A percentile compares a stretch with the other conserved stretches of the same genome.
These are phyloP conservation scores for Lepidium aucheri DNA, from an alignment of 345 rosid species.

Conservation along the genomic window DNA sequence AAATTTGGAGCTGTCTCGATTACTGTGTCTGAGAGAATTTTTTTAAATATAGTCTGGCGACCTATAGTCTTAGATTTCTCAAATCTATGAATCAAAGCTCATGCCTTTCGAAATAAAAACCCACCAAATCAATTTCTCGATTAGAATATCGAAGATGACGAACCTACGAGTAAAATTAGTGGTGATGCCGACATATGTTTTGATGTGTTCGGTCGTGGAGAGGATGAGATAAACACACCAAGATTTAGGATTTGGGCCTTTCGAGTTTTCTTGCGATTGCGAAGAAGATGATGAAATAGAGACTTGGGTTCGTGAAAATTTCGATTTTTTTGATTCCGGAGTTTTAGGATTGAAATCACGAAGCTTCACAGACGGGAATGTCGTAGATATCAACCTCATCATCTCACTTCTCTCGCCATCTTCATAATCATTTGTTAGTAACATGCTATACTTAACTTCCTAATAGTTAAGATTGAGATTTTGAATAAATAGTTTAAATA, in stretches of 20 bases:
- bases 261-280: slow-evolving; percentile 3
- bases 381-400: slow-evolving; percentile 39
- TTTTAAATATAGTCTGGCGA: too few relatives aligned
- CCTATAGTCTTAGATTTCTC: neutral
- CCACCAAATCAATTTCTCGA: neutral
- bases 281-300: slow-evolving; percentile 18
- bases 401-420: neutral
- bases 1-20: too few relatives aligned
- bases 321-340: neutral
- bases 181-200: slow-evolving; percentile 80
- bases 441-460: too few relatives aligned
- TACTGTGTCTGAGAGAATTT: too few relatives aligned
- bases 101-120: neutral
- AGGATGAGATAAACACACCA: slow-evolving; percentile 82
- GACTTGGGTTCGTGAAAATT: neutral
- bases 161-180: slow-evolving; percentile 70
- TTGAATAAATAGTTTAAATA: too few relatives aligned
- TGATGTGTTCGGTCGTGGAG: slow-evolving; percentile 62
- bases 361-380: slow-evolving; percentile 52
- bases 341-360: slow-evolving; percentile 12
- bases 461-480: too few relatives aligned
- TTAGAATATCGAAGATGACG: neutral
- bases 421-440: neutral
- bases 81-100: neutral
- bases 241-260: slow-evolving; percentile 5